Conservation (phyloP, 2,329 filamentous ascomycete species). For the Bimuria novae-zelandiae region DNA sequence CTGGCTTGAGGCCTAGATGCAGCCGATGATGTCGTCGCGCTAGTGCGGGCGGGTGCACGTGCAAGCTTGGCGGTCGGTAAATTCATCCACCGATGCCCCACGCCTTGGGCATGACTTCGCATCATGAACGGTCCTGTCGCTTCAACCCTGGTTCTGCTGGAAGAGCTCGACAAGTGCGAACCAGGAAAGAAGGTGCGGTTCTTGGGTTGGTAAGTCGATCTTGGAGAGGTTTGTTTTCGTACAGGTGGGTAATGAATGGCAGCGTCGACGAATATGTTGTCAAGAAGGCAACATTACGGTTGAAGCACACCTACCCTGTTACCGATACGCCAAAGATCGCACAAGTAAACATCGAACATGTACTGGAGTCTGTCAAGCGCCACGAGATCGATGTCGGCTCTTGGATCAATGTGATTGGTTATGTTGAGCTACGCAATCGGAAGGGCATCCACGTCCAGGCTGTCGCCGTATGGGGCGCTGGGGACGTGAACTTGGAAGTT, state of each 20-base stretch:
- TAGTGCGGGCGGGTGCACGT: constrained; percentile 17
- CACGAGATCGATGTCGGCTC: constrained; percentile 72
- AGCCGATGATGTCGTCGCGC: constrained; percentile 19
- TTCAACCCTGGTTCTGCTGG: constrained; percentile 54
- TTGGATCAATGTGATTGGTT: constrained; percentile 90
- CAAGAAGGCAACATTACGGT: constrained; percentile 62
- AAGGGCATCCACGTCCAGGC: constrained; percentile 66
- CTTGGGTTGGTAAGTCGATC: constrained; percentile 76
- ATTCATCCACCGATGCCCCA: constrained; percentile 4
- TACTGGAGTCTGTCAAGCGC: constrained; percentile 67
- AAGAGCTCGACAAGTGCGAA: constrained; percentile 52
- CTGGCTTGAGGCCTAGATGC: constrained; percentile 3
- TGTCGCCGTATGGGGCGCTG: constrained; percentile 76
- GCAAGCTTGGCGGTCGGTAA: constrained; percentile 11
- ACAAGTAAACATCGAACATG: constrained; percentile 70
- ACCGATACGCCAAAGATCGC: constrained; percentile 51
- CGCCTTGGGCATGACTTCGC: neutral
- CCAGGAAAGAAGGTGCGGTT: constrained; percentile 84
- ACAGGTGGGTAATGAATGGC: constrained; percentile 16
- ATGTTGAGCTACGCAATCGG: constrained; percentile 54
- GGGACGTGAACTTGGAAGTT: constrained; percentile 69
- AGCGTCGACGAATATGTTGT: constrained; percentile 66
- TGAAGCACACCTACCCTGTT: constrained; percentile 69
- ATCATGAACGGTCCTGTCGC: constrained; percentile 59
- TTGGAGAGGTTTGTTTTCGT: neutral